phyloP scores from a whole-genome alignment of 257 asterid genomes.

The Jacaranda mimosifolia region DNA sequence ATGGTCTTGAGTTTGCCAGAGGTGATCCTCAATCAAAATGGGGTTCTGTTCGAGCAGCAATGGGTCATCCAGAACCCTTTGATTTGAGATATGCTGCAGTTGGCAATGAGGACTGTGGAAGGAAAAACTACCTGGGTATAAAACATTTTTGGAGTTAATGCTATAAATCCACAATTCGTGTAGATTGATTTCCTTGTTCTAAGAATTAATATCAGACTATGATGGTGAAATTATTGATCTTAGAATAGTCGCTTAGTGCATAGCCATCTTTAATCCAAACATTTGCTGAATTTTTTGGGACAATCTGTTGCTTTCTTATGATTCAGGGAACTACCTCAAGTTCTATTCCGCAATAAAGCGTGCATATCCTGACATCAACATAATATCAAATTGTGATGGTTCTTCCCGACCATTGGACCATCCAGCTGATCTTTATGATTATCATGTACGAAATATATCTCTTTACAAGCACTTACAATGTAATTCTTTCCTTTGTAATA shows the following conservation, averaged over 20 bases:
- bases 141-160: conserved; percentile 2
- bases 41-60: conserved; percentile 90
- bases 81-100: conserved; percentile 90
- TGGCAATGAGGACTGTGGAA: conserved; percentile 96
- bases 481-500: not conserved
- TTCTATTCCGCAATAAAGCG: conserved; percentile 73
- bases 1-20: conserved; percentile 90
- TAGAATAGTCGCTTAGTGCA: not conserved
- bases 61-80: conserved; percentile 96
- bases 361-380: conserved; percentile 77
- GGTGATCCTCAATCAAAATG: conserved; percentile 82
- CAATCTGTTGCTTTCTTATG: conserved; percentile 28
- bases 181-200: no score
- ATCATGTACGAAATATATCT: conserved; percentile 66
- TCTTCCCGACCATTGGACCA: conserved; percentile 77
- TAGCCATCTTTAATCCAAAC: not conserved
- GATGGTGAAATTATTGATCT: no score
- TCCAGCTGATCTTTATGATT: conserved; percentile 92
- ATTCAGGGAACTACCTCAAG: conserved; percentile 90
- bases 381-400: conserved; percentile 92
- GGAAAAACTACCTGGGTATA: conserved; percentile 79
- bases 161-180: no score
- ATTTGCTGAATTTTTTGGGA: not conserved
- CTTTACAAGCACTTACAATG: conserved; percentile 12
- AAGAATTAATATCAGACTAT: no score